Percentiles rank a stretch among this genome's conserved stretches.
Conservation (phyloP, 176 grass and related monocot genomes). For the Eragrostis nindensis region DNA sequence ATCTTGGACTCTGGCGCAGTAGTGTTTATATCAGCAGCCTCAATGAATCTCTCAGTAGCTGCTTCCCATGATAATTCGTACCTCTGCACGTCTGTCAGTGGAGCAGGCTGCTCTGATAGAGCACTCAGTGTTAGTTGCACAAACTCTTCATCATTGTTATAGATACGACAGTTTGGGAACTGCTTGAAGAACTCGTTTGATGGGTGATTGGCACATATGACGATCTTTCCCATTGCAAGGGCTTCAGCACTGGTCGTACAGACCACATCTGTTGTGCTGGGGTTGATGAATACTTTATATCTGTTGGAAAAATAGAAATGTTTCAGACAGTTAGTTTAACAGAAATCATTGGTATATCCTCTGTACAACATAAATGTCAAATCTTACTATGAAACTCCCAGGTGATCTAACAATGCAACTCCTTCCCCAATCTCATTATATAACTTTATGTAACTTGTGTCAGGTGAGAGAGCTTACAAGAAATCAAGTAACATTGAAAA, state of each 20-base stretch:
- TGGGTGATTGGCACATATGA: constrained; percentile 90
- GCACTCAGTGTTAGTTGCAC: constrained; percentile 72
- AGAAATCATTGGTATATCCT: constrained; percentile 16
- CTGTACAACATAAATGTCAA: neutral
- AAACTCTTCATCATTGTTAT: constrained; percentile 77
- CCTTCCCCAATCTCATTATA: neutral
- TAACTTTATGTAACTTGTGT: constrained; percentile 1
- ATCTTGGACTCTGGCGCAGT: constrained; percentile 33
- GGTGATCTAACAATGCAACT: neutral
- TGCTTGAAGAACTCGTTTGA: constrained; percentile 99
- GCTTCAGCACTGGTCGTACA: constrained; percentile 93
- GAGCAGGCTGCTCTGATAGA: constrained; percentile 71
- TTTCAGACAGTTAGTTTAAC: constrained; percentile 27
- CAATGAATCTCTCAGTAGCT: constrained; percentile 77
- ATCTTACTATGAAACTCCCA: constrained; percentile 4
- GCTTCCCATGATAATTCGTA: constrained; percentile 89
- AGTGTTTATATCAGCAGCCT: constrained; percentile 61
- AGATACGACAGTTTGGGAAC: constrained; percentile 86
- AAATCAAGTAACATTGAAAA: constrained; percentile 16
- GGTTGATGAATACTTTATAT: constrained; percentile 97
- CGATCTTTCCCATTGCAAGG: constrained; percentile 96
- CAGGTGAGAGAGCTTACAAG: neutral
- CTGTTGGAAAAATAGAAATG: constrained; percentile 45
- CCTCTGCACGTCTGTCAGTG: constrained; percentile 61
- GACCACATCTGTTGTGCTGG: constrained; percentile 94